phyloP scores from a whole-genome alignment of 2,329 filamentous ascomycete species.

The Colletotrichum camelliae region DNA sequence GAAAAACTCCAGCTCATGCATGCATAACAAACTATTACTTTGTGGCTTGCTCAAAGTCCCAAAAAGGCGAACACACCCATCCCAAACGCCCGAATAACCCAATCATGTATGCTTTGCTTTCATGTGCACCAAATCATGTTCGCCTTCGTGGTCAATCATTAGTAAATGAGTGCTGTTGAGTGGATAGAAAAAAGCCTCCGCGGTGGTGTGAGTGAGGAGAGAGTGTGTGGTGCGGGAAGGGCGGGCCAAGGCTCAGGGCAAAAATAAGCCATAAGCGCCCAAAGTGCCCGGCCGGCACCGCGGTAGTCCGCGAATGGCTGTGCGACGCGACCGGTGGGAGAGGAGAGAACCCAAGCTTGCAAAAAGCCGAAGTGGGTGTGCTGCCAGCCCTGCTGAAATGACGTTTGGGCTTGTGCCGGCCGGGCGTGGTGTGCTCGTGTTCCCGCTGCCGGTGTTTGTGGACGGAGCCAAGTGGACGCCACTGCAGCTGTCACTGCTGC shows the following conservation, averaged over 20 bases:
- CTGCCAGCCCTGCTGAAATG: neutral
- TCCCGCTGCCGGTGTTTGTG: neutral
- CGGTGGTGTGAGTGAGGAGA: neutral
- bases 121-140: neutral
- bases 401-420: neutral
- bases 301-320: neutral
- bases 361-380: neutral
- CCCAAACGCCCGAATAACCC: neutral
- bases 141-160: neutral
- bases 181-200: neutral
- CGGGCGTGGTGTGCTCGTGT: constrained; percentile 6
- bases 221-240: neutral
- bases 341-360: neutral
- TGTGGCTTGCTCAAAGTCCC: neutral
- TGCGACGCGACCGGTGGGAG: neutral
- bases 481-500: neutral
- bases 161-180: neutral
- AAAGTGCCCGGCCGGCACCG: neutral
- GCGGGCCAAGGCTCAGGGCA: neutral
- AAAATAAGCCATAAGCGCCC: neutral
- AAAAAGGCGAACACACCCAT: neutral
- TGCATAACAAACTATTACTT: neutral
- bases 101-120: neutral
- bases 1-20: neutral
- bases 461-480: neutral